Conservation (phyloP, 306 rosid species). For the Fragaria ananassa region DNA sequence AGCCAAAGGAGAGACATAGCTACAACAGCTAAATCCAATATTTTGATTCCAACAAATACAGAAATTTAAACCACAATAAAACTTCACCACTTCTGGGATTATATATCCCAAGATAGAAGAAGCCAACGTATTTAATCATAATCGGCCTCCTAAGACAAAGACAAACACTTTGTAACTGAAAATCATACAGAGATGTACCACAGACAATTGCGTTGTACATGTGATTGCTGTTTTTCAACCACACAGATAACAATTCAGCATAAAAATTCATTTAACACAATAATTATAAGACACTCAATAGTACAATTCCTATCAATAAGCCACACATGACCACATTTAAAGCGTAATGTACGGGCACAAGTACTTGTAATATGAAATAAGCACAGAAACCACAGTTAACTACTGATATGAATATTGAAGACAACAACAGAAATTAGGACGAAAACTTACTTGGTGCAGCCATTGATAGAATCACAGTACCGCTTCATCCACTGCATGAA, state of each 20-base stretch:
- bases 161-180: background rate
- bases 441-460: conserved; percentile 46
- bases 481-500: conserved; percentile 98
- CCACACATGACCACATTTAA: background rate
- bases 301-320: background rate
- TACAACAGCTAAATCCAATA: background rate
- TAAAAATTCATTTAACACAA: too few relatives aligned
- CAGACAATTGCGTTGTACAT: background rate
- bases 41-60: background rate
- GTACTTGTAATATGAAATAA: background rate
- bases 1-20: background rate
- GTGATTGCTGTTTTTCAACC: background rate
- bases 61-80: background rate
- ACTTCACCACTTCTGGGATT: background rate
- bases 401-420: background rate
- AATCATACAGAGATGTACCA: background rate
- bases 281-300: background rate
- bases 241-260: background rate
- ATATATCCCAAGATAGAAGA: background rate
- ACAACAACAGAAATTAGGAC: background rate
- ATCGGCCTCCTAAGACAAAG: background rate
- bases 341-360: background rate
- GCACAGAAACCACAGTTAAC: background rate
- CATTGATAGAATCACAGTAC: conserved; percentile 78
- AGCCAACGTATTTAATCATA: background rate